Conservation (phyloP, 345 rosid genomes). For the Dipteronia sinensis region DNA sequence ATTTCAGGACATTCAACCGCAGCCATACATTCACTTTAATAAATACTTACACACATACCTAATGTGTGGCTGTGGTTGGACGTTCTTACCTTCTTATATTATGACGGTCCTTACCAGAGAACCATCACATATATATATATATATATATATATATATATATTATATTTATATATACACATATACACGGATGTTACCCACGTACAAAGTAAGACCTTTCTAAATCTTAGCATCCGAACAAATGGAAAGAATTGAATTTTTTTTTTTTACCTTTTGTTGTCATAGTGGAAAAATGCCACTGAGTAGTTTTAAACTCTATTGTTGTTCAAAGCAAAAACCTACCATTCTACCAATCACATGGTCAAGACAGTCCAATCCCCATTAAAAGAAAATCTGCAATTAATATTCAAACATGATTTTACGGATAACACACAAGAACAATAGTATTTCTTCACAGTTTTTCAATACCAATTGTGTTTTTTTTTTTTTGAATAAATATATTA, state of each 20-base stretch:
- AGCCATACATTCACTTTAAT: too few species aligned
- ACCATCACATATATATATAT: too few species aligned
- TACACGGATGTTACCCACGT: neutral
- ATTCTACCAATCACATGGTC: slow-evolving; percentile 9
- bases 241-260: neutral
- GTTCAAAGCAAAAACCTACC: neutral
- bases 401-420: neutral
- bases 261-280: neutral
- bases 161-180: too few species aligned
- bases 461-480: too few species aligned
- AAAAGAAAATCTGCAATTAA: neutral
- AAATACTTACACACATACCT: too few species aligned
- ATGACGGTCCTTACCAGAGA: too few species aligned
- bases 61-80: too few species aligned
- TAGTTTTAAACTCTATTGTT: neutral
- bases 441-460: too few species aligned
- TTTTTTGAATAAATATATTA: neutral
- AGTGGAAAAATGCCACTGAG: slow-evolving; percentile 13
- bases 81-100: too few species aligned
- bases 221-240: neutral
- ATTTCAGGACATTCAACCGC: too few species aligned
- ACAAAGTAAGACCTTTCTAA: neutral
- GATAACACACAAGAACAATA: neutral
- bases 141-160: too few species aligned
- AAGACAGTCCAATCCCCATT: neutral